Conservation (phyloP, 108 stramenopile genomes). For the Skeletonema tropicum region DNA sequence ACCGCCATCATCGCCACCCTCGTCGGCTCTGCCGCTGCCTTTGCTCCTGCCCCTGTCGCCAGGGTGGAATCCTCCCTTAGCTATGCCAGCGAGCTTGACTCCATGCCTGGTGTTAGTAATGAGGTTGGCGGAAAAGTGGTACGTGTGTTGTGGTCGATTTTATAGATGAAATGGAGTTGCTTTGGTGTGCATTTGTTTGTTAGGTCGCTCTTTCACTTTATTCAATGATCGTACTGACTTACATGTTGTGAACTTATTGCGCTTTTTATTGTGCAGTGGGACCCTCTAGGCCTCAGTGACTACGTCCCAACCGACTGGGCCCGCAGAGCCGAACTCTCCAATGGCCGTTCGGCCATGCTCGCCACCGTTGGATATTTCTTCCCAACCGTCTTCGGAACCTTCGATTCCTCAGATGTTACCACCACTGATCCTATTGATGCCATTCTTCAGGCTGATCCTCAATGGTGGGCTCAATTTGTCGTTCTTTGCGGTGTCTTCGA, state of each 20-base stretch:
- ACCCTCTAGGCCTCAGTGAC: conserved; percentile 81
- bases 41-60: too few relatives aligned
- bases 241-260: background rate
- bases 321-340: conserved; percentile 89
- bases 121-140: too few relatives aligned
- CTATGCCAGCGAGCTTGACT: too few relatives aligned
- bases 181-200: too few relatives aligned
- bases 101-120: too few relatives aligned
- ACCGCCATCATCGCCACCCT: too few relatives aligned
- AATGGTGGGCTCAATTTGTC: conserved; percentile 94
- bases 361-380: conserved; percentile 85
- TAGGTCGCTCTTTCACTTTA: too few relatives aligned
- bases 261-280: conserved; percentile 58
- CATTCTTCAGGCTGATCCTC: conserved; percentile 83
- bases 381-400: conserved; percentile 77
- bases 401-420: conserved; percentile 74
- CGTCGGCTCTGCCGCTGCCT: too few relatives aligned
- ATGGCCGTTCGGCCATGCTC: conserved; percentile 92
- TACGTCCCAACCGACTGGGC: conserved; percentile 82
- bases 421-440: conserved; percentile 91
- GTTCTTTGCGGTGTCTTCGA: conserved; percentile 87
- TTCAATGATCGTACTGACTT: too few relatives aligned
- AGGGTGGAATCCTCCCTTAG: too few relatives aligned
- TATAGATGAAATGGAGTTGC: too few relatives aligned
- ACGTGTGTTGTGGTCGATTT: too few relatives aligned